Evolutionary conservation across 2,329 filamentous ascomycete species (phyloP).

Genomic region (Hypomyces rosellus): DNA sequence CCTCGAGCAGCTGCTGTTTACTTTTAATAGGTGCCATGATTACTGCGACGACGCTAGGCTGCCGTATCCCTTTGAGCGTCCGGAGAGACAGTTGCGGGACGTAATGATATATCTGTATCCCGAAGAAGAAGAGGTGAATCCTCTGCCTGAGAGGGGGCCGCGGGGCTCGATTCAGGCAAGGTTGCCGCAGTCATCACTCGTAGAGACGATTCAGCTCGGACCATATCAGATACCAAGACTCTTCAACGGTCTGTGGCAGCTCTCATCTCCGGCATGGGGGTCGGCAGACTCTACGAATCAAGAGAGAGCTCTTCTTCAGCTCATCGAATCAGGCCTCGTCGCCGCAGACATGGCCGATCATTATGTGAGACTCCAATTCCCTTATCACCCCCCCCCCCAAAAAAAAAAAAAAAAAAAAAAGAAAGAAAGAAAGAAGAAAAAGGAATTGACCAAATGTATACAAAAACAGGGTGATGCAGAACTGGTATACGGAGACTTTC

Average conservation of each 20-base stretch:
- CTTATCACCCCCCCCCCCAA: no score
- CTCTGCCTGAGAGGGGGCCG: background rate
- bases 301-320: slow-evolving; percentile 12
- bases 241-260: slow-evolving; percentile 27
- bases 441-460: background rate
- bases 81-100: slow-evolving; percentile 27
- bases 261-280: slow-evolving; percentile 26
- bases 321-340: slow-evolving; percentile 14
- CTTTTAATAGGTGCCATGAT: slow-evolving; percentile 16
- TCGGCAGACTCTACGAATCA: slow-evolving; percentile 13
- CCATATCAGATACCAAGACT: slow-evolving; percentile 18
- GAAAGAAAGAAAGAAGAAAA: no score
- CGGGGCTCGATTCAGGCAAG: background rate
- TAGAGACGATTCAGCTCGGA: slow-evolving; percentile 20
- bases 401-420: no score
- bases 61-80: slow-evolving; percentile 16
- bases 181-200: background rate
- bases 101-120: slow-evolving; percentile 20
- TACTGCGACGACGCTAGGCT: slow-evolving; percentile 12
- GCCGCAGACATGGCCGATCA: slow-evolving; percentile 49
- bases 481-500: slow-evolving; percentile 34
- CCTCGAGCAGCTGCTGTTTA: slow-evolving; percentile 14
- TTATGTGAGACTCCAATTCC: slow-evolving; percentile 27
- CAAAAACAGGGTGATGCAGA: slow-evolving; percentile 35
- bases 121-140: slow-evolving; percentile 2